Base-by-base conservation (phyloP, 2,329 filamentous ascomycete genomes). In the Juglanconis oblonga region DNA sequence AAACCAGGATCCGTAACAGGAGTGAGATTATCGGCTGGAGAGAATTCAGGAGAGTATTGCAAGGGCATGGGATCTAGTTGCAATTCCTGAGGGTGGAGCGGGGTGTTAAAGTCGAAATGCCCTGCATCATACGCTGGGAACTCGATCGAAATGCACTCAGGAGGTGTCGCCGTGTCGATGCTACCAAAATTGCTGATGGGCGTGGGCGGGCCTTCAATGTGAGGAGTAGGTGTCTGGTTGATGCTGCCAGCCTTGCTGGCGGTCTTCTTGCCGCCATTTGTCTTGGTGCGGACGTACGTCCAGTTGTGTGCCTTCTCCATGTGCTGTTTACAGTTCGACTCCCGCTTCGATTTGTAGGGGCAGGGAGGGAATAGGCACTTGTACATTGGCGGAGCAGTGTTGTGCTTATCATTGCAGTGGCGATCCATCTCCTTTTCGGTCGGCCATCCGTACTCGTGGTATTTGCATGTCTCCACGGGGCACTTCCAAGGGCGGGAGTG, bases 401-500 rank as follows among this genome's bases (percentile, higher is more conserved):
- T 93, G 78, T 99, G 95, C 79, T 96, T 97, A 79, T 99, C 95
- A 73, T 97, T 97, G 75, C 92, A 85, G 74, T 99, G 95, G 56
- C 95, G 90, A 68, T 97, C 93, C 76, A 93, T 90, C 77, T 98
- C 95, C 78, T 99, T 98, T 77, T 98, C 93, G 0, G 95, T 98
- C 4, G 95, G 94, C 90, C 94, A 98, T 53, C 95, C 95, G 68
- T 90, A 87, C 38, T 89, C 84, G 73, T 90, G 87, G 75, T 97
- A 98, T 73, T 96, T 96, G 89, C 95, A 98, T 50, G 85, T 87
- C 45, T 83, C 71, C 29, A 91, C 80, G 6, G 87, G 84, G 75
- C 95, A 99, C 80, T 99, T 99, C 90, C 91, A 97, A 9, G 94
- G 95, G 40, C 95, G 90, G 58, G 91, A 92, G 74, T 99, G 95